phyloP scores from a whole-genome alignment of 805 yeast species.

The Diddensiella transvaalensis region DNA sequence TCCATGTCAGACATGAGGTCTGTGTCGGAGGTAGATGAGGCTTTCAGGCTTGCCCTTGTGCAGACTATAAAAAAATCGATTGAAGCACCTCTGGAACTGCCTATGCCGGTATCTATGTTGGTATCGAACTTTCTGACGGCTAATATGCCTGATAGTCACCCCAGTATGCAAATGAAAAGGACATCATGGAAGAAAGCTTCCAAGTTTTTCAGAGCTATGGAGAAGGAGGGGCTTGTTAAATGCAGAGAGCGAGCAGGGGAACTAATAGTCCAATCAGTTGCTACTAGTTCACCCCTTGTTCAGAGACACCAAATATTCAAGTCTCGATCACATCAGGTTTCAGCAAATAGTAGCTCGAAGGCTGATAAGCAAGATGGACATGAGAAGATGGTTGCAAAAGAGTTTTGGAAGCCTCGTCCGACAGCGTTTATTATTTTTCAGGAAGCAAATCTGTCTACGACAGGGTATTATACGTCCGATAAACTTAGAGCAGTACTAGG shows the following conservation, averaged over 20 bases:
- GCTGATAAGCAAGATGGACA: not conserved
- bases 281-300: conserved; percentile 45
- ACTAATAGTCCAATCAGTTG: conserved; percentile 51
- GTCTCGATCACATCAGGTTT: conserved; percentile 29
- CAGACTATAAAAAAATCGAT: conserved; percentile 54
- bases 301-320: conserved; percentile 65
- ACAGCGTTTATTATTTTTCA: conserved; percentile 24
- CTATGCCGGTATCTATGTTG: conserved; percentile 70
- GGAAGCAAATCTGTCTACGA: conserved; percentile 14
- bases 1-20: not conserved
- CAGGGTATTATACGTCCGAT: conserved; percentile 44
- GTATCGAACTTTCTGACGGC: conserved; percentile 65
- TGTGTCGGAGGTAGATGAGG: conserved; percentile 54
- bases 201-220: conserved; percentile 82
- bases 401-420: conserved; percentile 30
- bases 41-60: conserved; percentile 65
- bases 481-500: conserved; percentile 55
- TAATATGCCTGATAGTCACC: conserved; percentile 57
- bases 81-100: conserved; percentile 46
- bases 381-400: conserved; percentile 23
- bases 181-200: conserved; percentile 88
- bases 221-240: conserved; percentile 63
- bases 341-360: conserved; percentile 7
- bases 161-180: conserved; percentile 51
- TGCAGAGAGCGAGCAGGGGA: conserved; percentile 86